These are phyloP conservation scores for Talaromyces stipitatus DNA, from an alignment of 495 filamentous ascomycete species.

Conservation along the genomic window DNA sequence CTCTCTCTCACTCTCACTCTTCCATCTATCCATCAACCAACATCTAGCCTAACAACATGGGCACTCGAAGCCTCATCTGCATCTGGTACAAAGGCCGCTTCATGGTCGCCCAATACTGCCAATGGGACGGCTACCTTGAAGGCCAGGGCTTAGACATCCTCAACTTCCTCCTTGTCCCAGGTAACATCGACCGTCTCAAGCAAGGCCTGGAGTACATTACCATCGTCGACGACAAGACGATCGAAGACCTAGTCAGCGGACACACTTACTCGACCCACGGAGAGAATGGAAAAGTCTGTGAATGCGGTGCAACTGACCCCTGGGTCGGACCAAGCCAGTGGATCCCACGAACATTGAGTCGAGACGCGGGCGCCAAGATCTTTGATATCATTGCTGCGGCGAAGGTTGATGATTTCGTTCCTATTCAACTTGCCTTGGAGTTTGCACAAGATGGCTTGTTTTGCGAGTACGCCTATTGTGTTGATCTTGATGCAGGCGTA, in stretches of 20 bases:
- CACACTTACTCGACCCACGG: neutral
- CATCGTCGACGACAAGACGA: constrained; percentile 1
- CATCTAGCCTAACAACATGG: constrained; percentile 4
- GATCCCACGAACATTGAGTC: neutral
- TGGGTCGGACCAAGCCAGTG: neutral
- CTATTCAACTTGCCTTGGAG: neutral
- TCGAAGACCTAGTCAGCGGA: neutral
- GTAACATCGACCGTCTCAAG: constrained; percentile 12
- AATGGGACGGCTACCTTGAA: constrained; percentile 12
- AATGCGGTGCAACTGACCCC: neutral
- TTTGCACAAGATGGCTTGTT: constrained; percentile 2
- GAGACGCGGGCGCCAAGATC: constrained; percentile 6
- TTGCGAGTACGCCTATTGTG: constrained; percentile 8
- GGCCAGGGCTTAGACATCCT: constrained; percentile 10
- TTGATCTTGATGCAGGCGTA: constrained; percentile 7
- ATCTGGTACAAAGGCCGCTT: constrained; percentile 7
- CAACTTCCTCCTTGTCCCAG: constrained; percentile 8
- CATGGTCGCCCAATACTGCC: constrained; percentile 12
- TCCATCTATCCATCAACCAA: neutral
- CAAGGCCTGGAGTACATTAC: constrained; percentile 7
- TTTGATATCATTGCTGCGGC: constrained; percentile 8
- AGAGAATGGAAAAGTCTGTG: neutral
- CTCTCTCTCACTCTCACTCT: neutral
- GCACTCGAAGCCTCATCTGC: constrained; percentile 8
- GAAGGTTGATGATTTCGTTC: neutral